phyloP scores from a whole-genome alignment of 2,329 filamentous ascomycete species.

The Aspergillus clavatus region DNA sequence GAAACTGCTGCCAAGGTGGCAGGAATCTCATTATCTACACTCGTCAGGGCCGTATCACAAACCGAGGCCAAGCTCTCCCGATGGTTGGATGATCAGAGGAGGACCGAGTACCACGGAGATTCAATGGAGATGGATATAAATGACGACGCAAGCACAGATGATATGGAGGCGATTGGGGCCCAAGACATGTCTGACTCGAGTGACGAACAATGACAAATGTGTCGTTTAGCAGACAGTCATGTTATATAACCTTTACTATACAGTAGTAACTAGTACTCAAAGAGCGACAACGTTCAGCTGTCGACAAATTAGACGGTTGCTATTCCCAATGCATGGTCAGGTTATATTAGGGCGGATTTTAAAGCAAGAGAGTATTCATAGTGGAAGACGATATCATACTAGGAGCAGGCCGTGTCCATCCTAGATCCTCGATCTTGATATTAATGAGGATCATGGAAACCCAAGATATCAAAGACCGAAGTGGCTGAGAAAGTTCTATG shows the following conservation, averaged over 20 bases:
- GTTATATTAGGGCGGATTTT: too few species aligned
- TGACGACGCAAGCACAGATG: constrained; percentile 14
- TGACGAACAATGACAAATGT: constrained; percentile 1
- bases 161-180: constrained; percentile 16
- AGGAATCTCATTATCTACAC: constrained; percentile 47
- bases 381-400: too few species aligned
- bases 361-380: too few species aligned
- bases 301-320: too few species aligned
- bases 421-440: too few species aligned
- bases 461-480: too few species aligned
- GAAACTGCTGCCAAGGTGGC: constrained; percentile 47
- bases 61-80: constrained; percentile 45
- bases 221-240: too few species aligned
- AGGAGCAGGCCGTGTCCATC: too few species aligned
- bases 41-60: constrained; percentile 48
- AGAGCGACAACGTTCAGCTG: too few species aligned
- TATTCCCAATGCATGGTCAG: too few species aligned
- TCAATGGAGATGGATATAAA: constrained; percentile 13
- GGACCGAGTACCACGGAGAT: constrained; percentile 25
- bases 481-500: neutral
- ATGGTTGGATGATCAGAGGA: constrained; percentile 34
- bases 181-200: constrained; percentile 9
- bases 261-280: too few species aligned
- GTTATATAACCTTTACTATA: neutral
- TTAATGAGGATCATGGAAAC: too few species aligned